Evolutionary conservation across 2,329 filamentous ascomycete species (phyloP).

Genomic region (Hypomyces perniciosus): DNA sequence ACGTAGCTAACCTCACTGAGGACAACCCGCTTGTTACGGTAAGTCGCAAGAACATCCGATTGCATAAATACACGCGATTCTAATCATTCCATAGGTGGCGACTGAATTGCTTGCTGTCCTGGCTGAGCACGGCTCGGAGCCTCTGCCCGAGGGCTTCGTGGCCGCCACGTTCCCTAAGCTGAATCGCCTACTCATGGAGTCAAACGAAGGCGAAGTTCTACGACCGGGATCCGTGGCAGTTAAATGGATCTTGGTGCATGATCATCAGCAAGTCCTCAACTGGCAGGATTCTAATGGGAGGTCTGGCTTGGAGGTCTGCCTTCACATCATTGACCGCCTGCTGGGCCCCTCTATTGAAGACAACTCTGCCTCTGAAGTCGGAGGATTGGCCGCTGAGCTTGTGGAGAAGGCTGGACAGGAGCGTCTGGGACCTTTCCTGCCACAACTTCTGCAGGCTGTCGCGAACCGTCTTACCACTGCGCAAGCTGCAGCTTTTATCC

Average conservation of each 20-base stretch:
- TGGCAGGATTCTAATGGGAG: slow-evolving; percentile 79
- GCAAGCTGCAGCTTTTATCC: slow-evolving; percentile 82
- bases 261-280: slow-evolving; percentile 80
- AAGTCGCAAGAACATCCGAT: slow-evolving; percentile 25
- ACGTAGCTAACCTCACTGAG: slow-evolving; percentile 77
- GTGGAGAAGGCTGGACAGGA: slow-evolving; percentile 94
- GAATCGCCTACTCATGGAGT: slow-evolving; percentile 72
- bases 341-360: slow-evolving; percentile 82
- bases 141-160: slow-evolving; percentile 81
- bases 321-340: slow-evolving; percentile 88
- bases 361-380: slow-evolving; percentile 91
- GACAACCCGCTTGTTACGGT: slow-evolving; percentile 77
- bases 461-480: slow-evolving; percentile 79
- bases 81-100: slow-evolving; percentile 50
- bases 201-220: slow-evolving; percentile 80
- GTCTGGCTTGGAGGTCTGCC: slow-evolving; percentile 78
- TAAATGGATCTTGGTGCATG: slow-evolving; percentile 84
- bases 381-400: slow-evolving; percentile 85
- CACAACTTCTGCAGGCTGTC: slow-evolving; percentile 82
- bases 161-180: slow-evolving; percentile 82
- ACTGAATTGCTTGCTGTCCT: slow-evolving; percentile 78
- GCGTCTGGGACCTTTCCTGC: slow-evolving; percentile 80
- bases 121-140: slow-evolving; percentile 74
- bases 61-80: background rate
- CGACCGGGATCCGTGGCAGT: slow-evolving; percentile 80